Evolutionary conservation across 352 stramenopile species (phyloP), one percentile per base, ranked within the genome.

Genomic region (Phytophthora constricta): DNA sequence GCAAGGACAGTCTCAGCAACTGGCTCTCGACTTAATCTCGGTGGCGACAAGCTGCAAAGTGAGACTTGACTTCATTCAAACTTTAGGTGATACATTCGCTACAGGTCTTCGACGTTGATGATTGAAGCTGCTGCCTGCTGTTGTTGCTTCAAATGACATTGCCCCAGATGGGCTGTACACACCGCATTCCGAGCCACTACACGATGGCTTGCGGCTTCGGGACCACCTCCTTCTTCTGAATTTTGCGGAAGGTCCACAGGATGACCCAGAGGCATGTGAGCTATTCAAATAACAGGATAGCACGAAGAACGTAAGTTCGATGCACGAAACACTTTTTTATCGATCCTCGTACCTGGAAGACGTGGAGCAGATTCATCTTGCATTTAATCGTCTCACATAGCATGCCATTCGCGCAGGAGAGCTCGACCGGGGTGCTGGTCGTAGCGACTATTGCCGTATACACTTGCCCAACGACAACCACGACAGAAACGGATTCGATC

Each of bases 231-330:
- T 73, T 81, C 69, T 77, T 81, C 28, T 70, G 61, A 13, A 74
- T 78, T 52, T 78, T 73, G 50, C 70, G 69, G 55, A 81, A 81
- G 2, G 70, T 75, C 73, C 73, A 81, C 5, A 75, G 60, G 50
- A 81, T 42, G 39, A 78, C 69, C 62, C 69, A 75, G 20, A 81
- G 63, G 43, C 73, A 72, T 48, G 69, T 65, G 26, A 75, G 46
- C 73, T 80, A 23, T 34, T 2, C 13, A 31, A 48, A 46, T 25
- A 56, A 33, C 27, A 37, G 16, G n/a, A n/a, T n/a, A n/a, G n/a
- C 19, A 27, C 16, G 48, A 49, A 20, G 27, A 22, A 43, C 25
- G 22, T 3, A 54, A 23, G 7, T 23, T 37, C 7, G 31, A 7
- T 37, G 31, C 0, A 11, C 13, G 31, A 37, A 37, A 37, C 7